A percentile compares a stretch with the other conserved stretches of the same genome.
Conservation (phyloP, 2,329 filamentous ascomycete genomes). For the Ascochyta viciae-villosae region DNA sequence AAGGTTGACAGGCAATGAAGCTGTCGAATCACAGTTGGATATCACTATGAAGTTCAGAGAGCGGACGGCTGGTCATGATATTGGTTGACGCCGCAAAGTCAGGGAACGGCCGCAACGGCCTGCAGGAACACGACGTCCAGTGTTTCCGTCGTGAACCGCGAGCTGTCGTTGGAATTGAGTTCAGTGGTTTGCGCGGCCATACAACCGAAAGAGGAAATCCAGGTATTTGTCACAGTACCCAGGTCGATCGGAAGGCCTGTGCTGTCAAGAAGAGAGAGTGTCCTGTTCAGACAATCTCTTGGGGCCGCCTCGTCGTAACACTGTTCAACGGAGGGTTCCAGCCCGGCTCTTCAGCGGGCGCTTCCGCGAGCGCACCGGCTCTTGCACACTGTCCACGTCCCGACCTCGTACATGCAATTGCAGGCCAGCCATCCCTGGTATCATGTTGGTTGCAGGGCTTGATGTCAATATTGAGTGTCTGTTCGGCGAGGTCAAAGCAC, state of each 20-base stretch:
- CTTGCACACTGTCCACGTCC: slow-evolving; percentile 9
- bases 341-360: slow-evolving; percentile 24
- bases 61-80: not conserved
- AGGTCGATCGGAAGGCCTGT: slow-evolving; percentile 8
- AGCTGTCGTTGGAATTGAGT: slow-evolving; percentile 22
- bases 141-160: not conserved
- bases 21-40: not conserved
- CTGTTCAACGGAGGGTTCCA: slow-evolving; percentile 19
- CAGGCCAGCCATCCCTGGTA: slow-evolving; percentile 19
- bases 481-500: slow-evolving; percentile 40
- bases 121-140: not conserved
- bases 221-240: slow-evolving; percentile 25
- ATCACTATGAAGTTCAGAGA: not conserved
- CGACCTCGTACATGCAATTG: slow-evolving; percentile 9
- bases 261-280: slow-evolving; percentile 4
- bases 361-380: slow-evolving; percentile 18
- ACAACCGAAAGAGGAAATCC: slow-evolving; percentile 5
- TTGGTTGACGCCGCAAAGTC: not conserved
- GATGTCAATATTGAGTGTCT: slow-evolving; percentile 27
- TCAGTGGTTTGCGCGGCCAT: slow-evolving; percentile 21
- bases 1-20: not conserved
- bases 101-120: not conserved
- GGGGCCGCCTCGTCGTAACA: slow-evolving; percentile 10
- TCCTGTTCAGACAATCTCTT: slow-evolving; percentile 5
- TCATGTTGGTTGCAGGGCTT: slow-evolving; percentile 18